Base-by-base conservation (phyloP, 2,329 filamentous ascomycete species). In the Penicillium psychrosexuale region DNA sequence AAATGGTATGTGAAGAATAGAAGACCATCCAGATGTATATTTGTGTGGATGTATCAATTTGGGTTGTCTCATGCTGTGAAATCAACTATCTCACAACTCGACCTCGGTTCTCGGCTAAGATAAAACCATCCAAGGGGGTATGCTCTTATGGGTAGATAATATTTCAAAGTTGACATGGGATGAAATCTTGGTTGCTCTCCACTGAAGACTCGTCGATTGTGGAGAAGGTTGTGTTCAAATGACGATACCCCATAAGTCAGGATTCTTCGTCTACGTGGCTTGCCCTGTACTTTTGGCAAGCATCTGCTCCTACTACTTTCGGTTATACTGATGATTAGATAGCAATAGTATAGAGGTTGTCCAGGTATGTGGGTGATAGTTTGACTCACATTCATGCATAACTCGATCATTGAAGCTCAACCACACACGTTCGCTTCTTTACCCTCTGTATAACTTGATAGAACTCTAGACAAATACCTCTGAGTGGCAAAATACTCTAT, bases 31-130 rank as follows among this genome's bases (percentile, higher is more conserved):
- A 56, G 58, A 42, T 24, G 51, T 56, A 17, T 30, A 28, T 28
- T 28, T 11, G 8, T 28, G 64, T 6, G 60, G 63, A 30, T 60
- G 61, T 9, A 62, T 67, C 8, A 69, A 68, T 30, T 3, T 60
- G 38, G 42, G 38, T 28, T 55, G 22, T 60, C 51, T 48, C 31
- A 13, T 8, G 46, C 48, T 1, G 51, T 53, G 15, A 53, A 40
- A 1, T 43, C 22, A 11, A 19, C 38, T 19, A 43, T 36, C 24
- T 55, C 55, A 15, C 22, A 6, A 27, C 13, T 30, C 48, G n/a
- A 19, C 22, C 7, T 24, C 8, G 19, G 22, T n/a, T 59, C 3
- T 2, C 31, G 7, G 28, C 15, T 12, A 38, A 49, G 22, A 38
- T 53, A 24, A 50, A 53, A 19, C 9, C 13, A 47, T 45, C n/a